A percentile compares a stretch with the other conserved stretches of the same genome.
Evolutionary conservation across 2,329 filamentous ascomycete genomes (phyloP).

Genomic region (Penicillium sp.): DNA sequence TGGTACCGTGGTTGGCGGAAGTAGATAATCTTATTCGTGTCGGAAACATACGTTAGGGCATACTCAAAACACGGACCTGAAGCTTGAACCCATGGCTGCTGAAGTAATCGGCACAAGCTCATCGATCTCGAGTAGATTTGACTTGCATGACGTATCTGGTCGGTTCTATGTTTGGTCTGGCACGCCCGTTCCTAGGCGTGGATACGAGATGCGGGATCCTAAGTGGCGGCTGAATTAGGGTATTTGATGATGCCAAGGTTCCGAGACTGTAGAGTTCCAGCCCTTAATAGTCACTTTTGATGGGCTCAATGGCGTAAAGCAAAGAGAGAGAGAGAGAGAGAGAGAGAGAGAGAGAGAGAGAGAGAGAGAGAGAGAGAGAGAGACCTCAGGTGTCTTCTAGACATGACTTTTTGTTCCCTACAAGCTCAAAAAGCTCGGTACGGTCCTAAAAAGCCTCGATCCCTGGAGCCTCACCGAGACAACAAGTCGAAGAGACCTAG

Average conservation of each 20-base stretch:
- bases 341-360: too few species aligned
- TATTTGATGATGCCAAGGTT: neutral
- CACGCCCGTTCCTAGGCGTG: neutral
- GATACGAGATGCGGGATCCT: neutral
- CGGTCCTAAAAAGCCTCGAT: too few species aligned
- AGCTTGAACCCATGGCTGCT: neutral
- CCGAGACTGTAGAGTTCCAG: neutral
- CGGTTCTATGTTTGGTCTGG: neutral
- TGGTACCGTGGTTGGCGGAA: neutral
- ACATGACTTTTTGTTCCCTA: too few species aligned
- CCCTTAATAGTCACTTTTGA: neutral
- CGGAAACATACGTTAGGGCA: neutral
- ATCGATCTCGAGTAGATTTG: neutral
- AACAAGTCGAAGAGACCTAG: too few species aligned
- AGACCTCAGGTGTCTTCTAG: too few species aligned
- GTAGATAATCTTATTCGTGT: neutral
- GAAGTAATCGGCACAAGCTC: neutral
- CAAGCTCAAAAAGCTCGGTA: too few species aligned
- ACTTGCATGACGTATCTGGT: neutral
- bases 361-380: too few species aligned
- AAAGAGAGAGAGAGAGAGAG: too few species aligned
- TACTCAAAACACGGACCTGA: neutral
- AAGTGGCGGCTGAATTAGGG: neutral
- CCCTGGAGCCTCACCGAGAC: too few species aligned
- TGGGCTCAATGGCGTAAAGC: too few species aligned